phyloP scores from a whole-genome alignment of 768 basidiomycete species.

The Austroboletus festivus region DNA sequence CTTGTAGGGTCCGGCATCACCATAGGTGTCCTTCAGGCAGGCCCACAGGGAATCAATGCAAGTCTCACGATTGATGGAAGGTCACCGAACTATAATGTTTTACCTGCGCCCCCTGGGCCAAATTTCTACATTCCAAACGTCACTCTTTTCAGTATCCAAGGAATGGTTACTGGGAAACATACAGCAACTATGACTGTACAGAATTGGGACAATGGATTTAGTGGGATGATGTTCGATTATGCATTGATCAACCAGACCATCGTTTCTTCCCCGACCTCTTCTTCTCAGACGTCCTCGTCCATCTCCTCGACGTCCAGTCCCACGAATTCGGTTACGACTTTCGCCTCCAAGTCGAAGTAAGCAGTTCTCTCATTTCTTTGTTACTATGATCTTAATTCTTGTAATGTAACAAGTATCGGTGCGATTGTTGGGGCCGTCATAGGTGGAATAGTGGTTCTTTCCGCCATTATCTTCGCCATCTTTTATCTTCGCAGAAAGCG shows the following conservation, averaged over 20 bases:
- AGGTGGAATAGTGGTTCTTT: constrained; percentile 10
- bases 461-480: background rate
- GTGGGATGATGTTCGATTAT: constrained; percentile 21
- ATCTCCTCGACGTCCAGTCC: background rate
- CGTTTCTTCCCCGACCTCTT: constrained; percentile 1
- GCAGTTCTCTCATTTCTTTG: background rate
- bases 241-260: constrained; percentile 15
- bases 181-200: constrained; percentile 10
- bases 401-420: constrained; percentile 3
- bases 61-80: constrained; percentile 14
- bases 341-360: background rate
- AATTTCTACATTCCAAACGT: constrained; percentile 10
- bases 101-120: constrained; percentile 14
- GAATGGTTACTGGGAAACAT: constrained; percentile 14
- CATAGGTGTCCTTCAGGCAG: constrained; percentile 19
- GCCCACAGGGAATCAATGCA: constrained; percentile 13
- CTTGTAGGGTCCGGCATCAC: constrained; percentile 17
- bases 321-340: background rate
- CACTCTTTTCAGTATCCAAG: constrained; percentile 13
- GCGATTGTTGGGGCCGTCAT: constrained; percentile 12
- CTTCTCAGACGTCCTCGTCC: background rate
- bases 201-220: constrained; percentile 11
- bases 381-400: background rate
- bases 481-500: constrained; percentile 5
- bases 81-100: background rate